These are phyloP conservation scores for Neofusicoccum laricinum DNA, from an alignment of 2,329 filamentous ascomycete species.

Conservation along the genomic window DNA sequence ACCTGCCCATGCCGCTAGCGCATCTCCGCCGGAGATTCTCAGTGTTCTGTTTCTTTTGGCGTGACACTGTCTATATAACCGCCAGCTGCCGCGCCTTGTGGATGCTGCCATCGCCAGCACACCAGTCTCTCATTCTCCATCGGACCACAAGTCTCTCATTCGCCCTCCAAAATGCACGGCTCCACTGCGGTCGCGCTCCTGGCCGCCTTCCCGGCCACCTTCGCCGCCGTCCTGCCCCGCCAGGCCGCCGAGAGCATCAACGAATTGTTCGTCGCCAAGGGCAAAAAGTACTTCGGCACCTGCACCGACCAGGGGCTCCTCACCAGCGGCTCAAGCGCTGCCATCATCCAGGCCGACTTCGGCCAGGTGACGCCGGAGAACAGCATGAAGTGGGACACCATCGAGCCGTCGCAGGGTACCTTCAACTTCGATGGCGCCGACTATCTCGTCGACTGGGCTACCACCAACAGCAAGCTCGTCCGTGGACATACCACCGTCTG, in stretches of 20 bases:
- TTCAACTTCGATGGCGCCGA: slow-evolving; percentile 61
- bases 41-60: neutral
- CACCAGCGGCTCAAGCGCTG: slow-evolving; percentile 47
- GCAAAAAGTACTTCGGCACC: slow-evolving; percentile 65
- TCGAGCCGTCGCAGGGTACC: slow-evolving; percentile 45
- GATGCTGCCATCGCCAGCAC: neutral
- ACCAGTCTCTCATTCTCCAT: neutral
- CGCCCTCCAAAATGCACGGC: neutral
- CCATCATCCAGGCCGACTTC: slow-evolving; percentile 60
- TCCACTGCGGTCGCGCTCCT: neutral
- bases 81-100: neutral
- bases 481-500: slow-evolving; percentile 67
- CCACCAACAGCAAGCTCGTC: slow-evolving; percentile 54
- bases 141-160: neutral
- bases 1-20: neutral
- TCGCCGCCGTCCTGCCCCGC: slow-evolving; percentile 19
- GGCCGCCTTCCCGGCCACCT: neutral
- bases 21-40: too few species aligned
- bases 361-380: slow-evolving; percentile 67
- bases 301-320: slow-evolving; percentile 56
- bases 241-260: slow-evolving; percentile 46
- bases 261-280: slow-evolving; percentile 55
- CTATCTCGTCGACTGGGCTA: slow-evolving; percentile 58
- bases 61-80: neutral
- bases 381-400: slow-evolving; percentile 66